Evolutionary conservation across 139 green algal genomes (phyloP).

Genomic region (Gonium pectorale): DNA sequence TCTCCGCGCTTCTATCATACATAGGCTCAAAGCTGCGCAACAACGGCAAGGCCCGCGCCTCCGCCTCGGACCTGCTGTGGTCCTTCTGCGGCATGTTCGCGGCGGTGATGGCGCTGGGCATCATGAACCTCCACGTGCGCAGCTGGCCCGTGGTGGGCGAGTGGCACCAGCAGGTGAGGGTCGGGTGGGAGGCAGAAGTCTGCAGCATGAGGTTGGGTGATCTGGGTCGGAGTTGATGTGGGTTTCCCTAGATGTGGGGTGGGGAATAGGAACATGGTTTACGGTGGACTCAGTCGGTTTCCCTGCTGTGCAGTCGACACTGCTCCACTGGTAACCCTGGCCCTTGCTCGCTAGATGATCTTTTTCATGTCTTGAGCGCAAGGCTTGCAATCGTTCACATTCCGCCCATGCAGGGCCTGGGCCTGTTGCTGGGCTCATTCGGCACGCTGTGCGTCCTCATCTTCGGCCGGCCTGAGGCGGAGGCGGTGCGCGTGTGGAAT

Average conservation of each 20-base stretch:
- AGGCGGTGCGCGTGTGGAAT: slow-evolving; percentile 59
- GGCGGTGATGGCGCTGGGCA: slow-evolving; percentile 33
- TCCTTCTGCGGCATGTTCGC: slow-evolving; percentile 44
- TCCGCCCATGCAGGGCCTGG: slow-evolving; percentile 44
- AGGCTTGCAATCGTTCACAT: too few species aligned
- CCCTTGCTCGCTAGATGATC: too few species aligned
- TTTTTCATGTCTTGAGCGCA: too few species aligned
- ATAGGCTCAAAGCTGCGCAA: slow-evolving; percentile 22
- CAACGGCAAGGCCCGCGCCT: background rate
- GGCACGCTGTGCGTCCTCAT: slow-evolving; percentile 64
- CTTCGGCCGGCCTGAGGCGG: slow-evolving; percentile 57
- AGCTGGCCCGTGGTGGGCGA: slow-evolving; percentile 50
- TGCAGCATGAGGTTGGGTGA: too few species aligned
- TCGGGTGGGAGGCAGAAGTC: too few species aligned
- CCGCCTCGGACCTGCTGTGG: slow-evolving; percentile 55
- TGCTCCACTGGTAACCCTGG: too few species aligned
- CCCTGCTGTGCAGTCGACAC: too few species aligned
- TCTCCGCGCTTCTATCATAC: background rate
- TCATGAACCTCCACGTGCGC: slow-evolving; percentile 31
- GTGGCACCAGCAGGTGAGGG: slow-evolving; percentile 52
- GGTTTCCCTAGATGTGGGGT: too few species aligned
- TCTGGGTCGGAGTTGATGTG: too few species aligned
- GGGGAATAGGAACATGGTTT: too few species aligned
- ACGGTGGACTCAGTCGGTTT: too few species aligned
- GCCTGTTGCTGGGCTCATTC: slow-evolving; percentile 63